Percentiles rank a stretch among this genome's conserved stretches.
These are phyloP conservation scores for Lactifluus volemus DNA, from an alignment of 768 basidiomycete species.

Conservation along the genomic window DNA sequence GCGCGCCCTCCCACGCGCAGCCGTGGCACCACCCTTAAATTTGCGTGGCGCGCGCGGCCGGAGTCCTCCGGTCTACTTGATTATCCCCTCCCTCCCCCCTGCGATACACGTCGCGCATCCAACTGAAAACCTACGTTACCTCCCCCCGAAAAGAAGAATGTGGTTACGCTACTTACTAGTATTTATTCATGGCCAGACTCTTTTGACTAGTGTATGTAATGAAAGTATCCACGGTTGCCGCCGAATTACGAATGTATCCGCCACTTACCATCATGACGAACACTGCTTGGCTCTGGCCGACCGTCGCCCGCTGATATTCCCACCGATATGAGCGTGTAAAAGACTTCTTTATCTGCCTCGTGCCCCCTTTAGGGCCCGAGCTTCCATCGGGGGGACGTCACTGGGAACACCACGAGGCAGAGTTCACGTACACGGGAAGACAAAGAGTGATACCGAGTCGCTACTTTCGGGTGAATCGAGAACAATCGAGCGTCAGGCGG, in stretches of 20 bases:
- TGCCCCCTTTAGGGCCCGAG: slow-evolving; percentile 7
- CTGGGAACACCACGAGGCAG: slow-evolving; percentile 6
- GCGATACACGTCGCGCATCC: background rate
- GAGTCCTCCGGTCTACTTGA: background rate
- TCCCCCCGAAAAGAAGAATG: background rate
- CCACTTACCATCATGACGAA: slow-evolving; percentile 10
- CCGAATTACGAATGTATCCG: slow-evolving; percentile 12
- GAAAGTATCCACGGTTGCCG: slow-evolving; percentile 10
- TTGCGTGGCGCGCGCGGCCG: background rate
- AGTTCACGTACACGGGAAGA: slow-evolving; percentile 11
- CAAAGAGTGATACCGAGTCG: slow-evolving; percentile 9
- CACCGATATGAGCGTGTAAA: slow-evolving; percentile 18
- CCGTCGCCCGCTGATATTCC: slow-evolving; percentile 11
- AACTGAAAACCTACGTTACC: slow-evolving; percentile 6
- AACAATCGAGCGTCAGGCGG: slow-evolving; percentile 9
- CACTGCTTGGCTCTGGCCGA: background rate
- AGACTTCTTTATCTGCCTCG: slow-evolving; percentile 13
- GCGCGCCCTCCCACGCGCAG: slow-evolving; percentile 10
- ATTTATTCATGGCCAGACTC: slow-evolving; percentile 2
- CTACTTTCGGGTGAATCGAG: slow-evolving; percentile 10
- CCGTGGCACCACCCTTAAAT: background rate
- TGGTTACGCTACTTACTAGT: slow-evolving; percentile 13
- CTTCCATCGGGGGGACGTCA: slow-evolving; percentile 9
- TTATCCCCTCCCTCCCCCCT: background rate
- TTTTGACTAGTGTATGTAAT: slow-evolving; percentile 1